Evolutionary conservation across 2,329 filamentous ascomycete species (phyloP).

Genomic region (Neopestalotiopsis clavispora): DNA sequence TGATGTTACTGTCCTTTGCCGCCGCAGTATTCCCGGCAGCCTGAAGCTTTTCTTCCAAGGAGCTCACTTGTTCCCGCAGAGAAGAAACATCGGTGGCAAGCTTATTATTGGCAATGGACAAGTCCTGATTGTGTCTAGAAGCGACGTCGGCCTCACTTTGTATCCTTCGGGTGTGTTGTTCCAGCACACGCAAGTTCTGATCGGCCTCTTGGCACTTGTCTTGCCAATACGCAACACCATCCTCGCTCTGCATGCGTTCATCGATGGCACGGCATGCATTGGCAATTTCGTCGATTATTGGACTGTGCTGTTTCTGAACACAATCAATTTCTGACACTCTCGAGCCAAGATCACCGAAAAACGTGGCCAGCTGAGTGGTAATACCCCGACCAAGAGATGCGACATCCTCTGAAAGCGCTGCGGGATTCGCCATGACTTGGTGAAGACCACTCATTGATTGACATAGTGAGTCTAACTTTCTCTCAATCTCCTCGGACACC

Average conservation of each 20-base stretch:
- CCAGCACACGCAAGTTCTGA: neutral
- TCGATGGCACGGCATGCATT: constrained; percentile 1
- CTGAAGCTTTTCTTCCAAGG: neutral
- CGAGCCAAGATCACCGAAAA: neutral
- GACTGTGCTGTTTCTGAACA: neutral
- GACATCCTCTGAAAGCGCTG: constrained; percentile 1
- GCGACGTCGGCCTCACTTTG: neutral
- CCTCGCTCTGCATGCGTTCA: neutral
- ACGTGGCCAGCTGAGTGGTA: neutral
- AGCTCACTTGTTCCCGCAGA: neutral
- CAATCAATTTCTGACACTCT: neutral
- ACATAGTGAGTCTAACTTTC: constrained; percentile 8
- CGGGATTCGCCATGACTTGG: neutral
- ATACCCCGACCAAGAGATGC: neutral
- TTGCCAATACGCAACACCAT: constrained; percentile 3
- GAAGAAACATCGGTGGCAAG: neutral
- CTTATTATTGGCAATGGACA: neutral
- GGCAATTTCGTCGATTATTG: neutral
- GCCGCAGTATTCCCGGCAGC: neutral
- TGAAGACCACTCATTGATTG: constrained; percentile 11
- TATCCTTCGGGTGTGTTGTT: neutral
- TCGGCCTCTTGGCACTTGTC: constrained; percentile 1
- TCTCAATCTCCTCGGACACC: neutral
- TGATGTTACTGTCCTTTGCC: neutral
- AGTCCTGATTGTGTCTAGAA: neutral